Percentiles rank a stretch among this genome's conserved stretches.
Conservation (phyloP, 2,329 filamentous ascomycete genomes). For the Huntiella abstrusa region DNA sequence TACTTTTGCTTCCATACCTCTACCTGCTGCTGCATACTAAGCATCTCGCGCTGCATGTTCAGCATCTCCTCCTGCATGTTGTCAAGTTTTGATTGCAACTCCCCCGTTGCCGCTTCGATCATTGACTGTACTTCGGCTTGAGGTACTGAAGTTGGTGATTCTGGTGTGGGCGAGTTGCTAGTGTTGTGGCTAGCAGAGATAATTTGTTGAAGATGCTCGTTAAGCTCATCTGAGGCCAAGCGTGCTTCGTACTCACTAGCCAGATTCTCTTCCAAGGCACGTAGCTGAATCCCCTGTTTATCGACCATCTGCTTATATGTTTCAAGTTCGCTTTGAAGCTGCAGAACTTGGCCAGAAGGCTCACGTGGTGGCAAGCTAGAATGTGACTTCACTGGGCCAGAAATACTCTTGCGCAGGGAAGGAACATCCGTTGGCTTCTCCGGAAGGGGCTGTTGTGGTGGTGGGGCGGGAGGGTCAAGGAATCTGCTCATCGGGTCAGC, state of each 20-base stretch:
- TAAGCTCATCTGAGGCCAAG: slow-evolving; percentile 66
- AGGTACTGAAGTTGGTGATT: no score
- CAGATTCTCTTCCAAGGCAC: slow-evolving; percentile 54
- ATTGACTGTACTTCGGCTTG: slow-evolving; percentile 9
- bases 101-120: slow-evolving; percentile 16
- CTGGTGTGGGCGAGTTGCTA: not conserved
- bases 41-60: slow-evolving; percentile 60
- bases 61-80: slow-evolving; percentile 62
- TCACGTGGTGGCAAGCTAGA: slow-evolving; percentile 39
- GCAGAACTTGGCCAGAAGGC: slow-evolving; percentile 52
- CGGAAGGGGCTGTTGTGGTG: slow-evolving; percentile 78
- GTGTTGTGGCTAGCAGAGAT: slow-evolving; percentile 3
- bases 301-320: slow-evolving; percentile 72
- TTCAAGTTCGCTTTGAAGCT: slow-evolving; percentile 68
- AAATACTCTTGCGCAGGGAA: slow-evolving; percentile 55
- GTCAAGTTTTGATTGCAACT: slow-evolving; percentile 51
- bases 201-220: slow-evolving; percentile 46
- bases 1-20: slow-evolving; percentile 60
- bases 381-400: slow-evolving; percentile 49
- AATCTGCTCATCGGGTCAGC: slow-evolving; percentile 67
- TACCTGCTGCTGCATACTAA: slow-evolving; percentile 60
- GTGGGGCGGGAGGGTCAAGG: slow-evolving; percentile 81
- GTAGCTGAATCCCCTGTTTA: slow-evolving; percentile 13
- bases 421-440: slow-evolving; percentile 67
- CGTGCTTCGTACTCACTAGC: slow-evolving; percentile 64